Base-by-base conservation (phyloP, 257 asterid genomes). In the Oldenlandia corymbosa region DNA sequence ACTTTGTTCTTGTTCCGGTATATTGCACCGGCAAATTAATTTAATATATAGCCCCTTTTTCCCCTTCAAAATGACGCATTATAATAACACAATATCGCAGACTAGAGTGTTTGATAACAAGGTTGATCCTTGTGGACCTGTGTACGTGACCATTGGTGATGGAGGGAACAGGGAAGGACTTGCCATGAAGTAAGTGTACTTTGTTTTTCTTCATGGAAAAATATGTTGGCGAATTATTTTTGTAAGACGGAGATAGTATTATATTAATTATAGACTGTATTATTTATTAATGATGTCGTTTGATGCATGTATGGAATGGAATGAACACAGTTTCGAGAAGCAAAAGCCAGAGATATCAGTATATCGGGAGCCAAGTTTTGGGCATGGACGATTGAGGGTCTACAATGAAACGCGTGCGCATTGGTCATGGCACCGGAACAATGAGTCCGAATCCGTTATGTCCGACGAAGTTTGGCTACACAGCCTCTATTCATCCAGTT, bases 131-230 rank as follows among this genome's bases (percentile, higher is more conserved):
- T 82, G 96, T 57, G 95, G 96, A 58, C 91, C 90, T 5, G 66
- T 88, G 7, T 84, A 91, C 67, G 65, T 91, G 28, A 91, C 96
- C 20, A 71, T 86, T 64, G 97, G 97, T 3, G 97, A 86, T 68
- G 96, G 97, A 66, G 97, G 97, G 58, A 91, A 91, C 60, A 75
- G 97, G 69, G 97, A 91, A 81, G 96, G 97, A 17, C 95, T 91
- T 57, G 97, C 97, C 51, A 54, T 75, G 59, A 48, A 4, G 95
- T 90, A 78, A 84, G 86, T 56, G 14, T n/a, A 5, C 45, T 41
- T 41, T 41, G 5, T 41, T 41, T 41, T 10, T 5, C 45, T 41
- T 41, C n/a, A n/a, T n/a, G n/a, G n/a, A n/a, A n/a, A n/a, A n/a
- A n/a, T n/a, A n/a, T n/a, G n/a, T n/a, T n/a, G n/a, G n/a, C n/a